A percentile compares a stretch with the other conserved stretches of the same genome.
Evolutionary conservation across 78 protist species (phyloP).

Genomic region (Dictyostelium capitatum): DNA sequence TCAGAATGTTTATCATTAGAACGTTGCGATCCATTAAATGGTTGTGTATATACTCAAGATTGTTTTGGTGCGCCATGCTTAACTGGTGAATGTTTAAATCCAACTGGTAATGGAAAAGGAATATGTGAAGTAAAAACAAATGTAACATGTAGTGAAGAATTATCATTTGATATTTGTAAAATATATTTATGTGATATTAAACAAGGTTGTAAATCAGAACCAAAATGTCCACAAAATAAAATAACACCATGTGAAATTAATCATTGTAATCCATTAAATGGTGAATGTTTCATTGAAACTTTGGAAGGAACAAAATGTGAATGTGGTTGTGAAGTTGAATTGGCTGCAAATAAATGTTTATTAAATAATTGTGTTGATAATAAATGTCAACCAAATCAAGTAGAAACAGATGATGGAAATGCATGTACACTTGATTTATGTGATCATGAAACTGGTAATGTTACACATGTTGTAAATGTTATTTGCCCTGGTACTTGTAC

Average conservation of each 20-base stretch:
- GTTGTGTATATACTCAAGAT: neutral
- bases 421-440: constrained; percentile 3
- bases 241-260: neutral
- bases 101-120: neutral
- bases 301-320: neutral
- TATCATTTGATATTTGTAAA: neutral
- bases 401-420: constrained; percentile 14
- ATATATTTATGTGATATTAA: neutral
- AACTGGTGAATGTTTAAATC: neutral
- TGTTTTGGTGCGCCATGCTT: constrained; percentile 4
- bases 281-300: neutral
- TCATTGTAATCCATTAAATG: neutral
- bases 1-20: neutral
- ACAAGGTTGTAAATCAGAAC: constrained; percentile 1
- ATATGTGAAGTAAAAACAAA: neutral
- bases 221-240: constrained; percentile 2
- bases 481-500: neutral
- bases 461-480: neutral
- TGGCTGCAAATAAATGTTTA: neutral
- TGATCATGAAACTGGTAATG: neutral
- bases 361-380: neutral
- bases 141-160: neutral
- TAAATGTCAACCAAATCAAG: neutral
- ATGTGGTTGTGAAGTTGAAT: constrained; percentile 1
- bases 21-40: neutral